Evolutionary conservation across 305 asterid genomes (phyloP), one percentile per base, ranked within the genome.

Genomic region (Rubia balearica): DNA sequence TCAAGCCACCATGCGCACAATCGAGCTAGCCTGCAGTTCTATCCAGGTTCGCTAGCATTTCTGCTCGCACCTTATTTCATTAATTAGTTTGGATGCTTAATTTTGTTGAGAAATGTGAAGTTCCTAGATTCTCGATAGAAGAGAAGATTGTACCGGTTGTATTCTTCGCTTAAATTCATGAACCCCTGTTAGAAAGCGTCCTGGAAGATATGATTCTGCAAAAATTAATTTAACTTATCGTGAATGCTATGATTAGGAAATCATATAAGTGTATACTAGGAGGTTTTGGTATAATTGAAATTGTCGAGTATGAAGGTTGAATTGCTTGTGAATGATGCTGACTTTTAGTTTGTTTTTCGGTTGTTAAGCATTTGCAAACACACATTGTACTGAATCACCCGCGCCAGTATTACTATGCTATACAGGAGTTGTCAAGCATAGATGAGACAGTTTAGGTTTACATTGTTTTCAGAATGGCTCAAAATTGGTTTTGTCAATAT

Each of bases 1-100:
- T 61, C 96, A 83, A 77, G 89, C 89, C 69, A 87, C 92, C 67
- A 89, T 90, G 97, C 88, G 85, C 75, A 81, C 92, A 41, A 77
- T 93, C 66, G 98, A 93, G 79, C 67, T 83, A 41, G 98, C 98
- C 74, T 90, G 97, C 83, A 82, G 69, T 79, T 83, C 95, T 21
- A 85, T 93, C 51, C 96, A 90, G 98, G 98, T 92, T 62, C 21
- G 53, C 33, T 51, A 53, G 38, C 36, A 60, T 46, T 60, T 48
- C 45, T 14, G n/a, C 10, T 59, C n/a, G 0, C 14, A 8, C 41
- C 19, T 41, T 4, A 19, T 16, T 38, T 65, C 7, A 8, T 7
- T 42, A 17, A 42, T 3, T 42, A 42, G 55, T 21, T n/a, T 3
- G 19, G 36, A 10, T 65, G 55, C 41, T 8, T 42, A 9, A 11